These are phyloP conservation scores for Cardamine resedifolia DNA, from an alignment of 345 rosid genomes.

Conservation along the genomic window DNA sequence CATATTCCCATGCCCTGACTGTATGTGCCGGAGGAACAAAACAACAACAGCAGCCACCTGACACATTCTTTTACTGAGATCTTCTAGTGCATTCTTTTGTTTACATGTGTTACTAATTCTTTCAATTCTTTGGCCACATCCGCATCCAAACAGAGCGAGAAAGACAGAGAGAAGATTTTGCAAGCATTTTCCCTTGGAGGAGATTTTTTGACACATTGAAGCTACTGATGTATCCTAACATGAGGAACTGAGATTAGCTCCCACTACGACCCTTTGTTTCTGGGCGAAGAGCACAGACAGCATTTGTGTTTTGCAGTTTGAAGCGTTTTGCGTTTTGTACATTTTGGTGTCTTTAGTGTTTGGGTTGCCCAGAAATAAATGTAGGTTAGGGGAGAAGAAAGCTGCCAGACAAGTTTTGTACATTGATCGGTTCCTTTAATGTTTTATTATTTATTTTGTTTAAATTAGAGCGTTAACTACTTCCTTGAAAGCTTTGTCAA, in stretches of 20 bases:
- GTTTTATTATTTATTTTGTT: not conserved
- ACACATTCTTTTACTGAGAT: slow-evolving; percentile 15
- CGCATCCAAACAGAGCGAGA: slow-evolving; percentile 7
- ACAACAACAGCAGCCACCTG: slow-evolving; percentile 37
- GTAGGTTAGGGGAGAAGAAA: slow-evolving; percentile 4
- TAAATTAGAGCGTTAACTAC: too few relatives aligned
- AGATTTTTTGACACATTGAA: slow-evolving; percentile 20
- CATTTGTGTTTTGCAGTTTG: slow-evolving; percentile 4
- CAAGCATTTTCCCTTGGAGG: slow-evolving; percentile 1
- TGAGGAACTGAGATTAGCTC: slow-evolving; percentile 18
- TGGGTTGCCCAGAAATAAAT: slow-evolving; percentile 16
- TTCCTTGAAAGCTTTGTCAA: too few relatives aligned
- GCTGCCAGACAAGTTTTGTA: slow-evolving; percentile 19
- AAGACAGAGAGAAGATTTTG: not conserved
- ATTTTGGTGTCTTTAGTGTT: slow-evolving; percentile 27
- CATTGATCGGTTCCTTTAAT: slow-evolving; percentile 12
- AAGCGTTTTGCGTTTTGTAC: slow-evolving; percentile 19
- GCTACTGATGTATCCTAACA: slow-evolving; percentile 29
- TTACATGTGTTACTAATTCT: slow-evolving; percentile 30
- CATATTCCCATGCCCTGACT: slow-evolving; percentile 91
- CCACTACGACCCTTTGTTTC: not conserved
- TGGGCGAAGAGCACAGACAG: not conserved
- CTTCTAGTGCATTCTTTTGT: slow-evolving; percentile 17
- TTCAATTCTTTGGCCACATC: slow-evolving; percentile 32
- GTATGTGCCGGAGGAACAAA: slow-evolving; percentile 85